Conservation (phyloP, 176 grass and related monocot species). For the Carex littledalei region DNA sequence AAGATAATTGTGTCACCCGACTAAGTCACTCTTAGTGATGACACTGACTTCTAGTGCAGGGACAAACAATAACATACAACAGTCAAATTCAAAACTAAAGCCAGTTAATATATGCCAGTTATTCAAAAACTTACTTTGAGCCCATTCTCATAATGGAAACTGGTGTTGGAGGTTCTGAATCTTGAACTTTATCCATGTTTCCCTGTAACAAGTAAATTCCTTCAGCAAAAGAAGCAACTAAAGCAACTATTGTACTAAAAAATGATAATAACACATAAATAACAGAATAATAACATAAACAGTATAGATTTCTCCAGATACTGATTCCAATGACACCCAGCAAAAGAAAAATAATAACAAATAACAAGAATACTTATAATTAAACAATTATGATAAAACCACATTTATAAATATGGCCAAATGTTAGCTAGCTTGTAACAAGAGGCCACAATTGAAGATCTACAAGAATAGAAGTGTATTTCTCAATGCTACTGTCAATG, state of each 20-base stretch:
- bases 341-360: not conserved
- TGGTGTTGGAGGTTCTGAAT: conserved; percentile 78
- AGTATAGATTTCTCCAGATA: not conserved
- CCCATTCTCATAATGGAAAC: conserved; percentile 67
- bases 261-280: not conserved
- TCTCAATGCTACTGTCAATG: not conserved
- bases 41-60: not conserved
- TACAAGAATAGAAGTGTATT: not conserved
- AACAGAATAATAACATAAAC: not conserved
- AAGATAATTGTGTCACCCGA: not conserved
- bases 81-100: too few relatives aligned
- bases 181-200: conserved; percentile 70
- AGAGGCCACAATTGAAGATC: not conserved
- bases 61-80: not conserved
- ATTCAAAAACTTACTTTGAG: conserved; percentile 56
- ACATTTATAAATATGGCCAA: not conserved
- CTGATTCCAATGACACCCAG: not conserved
- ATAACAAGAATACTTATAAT: not conserved
- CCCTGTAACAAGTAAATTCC: conserved; percentile 52
- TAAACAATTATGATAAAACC: not conserved
- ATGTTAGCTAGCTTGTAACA: not conserved
- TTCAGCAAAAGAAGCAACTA: conserved; percentile 20
- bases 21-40: conserved; percentile 14
- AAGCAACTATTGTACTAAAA: not conserved
- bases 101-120: not conserved